These are phyloP conservation scores for Volvox carteri DNA, from an alignment of 163 green algal genomes.

Conservation along the genomic window DNA sequence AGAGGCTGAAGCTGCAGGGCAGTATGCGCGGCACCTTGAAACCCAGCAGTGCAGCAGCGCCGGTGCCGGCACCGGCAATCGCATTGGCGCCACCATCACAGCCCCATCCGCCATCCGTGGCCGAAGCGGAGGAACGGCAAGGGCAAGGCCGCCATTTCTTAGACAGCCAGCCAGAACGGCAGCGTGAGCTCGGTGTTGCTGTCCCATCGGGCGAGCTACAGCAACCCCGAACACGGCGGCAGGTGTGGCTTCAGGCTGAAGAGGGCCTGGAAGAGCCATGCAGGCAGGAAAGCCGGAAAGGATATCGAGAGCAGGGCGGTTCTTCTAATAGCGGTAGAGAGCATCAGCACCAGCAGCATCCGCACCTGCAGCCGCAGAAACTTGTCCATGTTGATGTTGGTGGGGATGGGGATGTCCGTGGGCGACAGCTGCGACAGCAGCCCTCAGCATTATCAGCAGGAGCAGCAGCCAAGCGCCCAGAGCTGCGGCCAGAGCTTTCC, in stretches of 20 bases:
- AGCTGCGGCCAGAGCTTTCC: background rate
- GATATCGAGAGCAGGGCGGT: background rate
- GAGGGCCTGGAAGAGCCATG: background rate
- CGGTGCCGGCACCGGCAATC: too few species aligned
- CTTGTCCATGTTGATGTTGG: too few species aligned
- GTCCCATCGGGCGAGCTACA: background rate
- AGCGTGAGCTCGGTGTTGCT: background rate
- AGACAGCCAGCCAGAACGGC: background rate
- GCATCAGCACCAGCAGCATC: slow-evolving; percentile 16
- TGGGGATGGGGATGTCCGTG: background rate
- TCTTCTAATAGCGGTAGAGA: background rate
- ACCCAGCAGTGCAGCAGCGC: background rate
- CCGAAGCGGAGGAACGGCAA: background rate
- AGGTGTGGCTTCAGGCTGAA: slow-evolving; percentile 9
- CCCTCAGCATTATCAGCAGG: too few species aligned
- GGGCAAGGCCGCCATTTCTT: background rate
- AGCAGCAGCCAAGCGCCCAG: background rate
- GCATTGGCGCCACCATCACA: background rate
- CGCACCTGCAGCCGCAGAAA: background rate
- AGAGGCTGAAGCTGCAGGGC: slow-evolving; percentile 36
- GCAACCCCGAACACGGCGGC: background rate
- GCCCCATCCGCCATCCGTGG: background rate
- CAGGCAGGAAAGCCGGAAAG: background rate
- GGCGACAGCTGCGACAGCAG: too few species aligned
- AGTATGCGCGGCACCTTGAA: background rate